phyloP scores from a whole-genome alignment of 2,329 filamentous ascomycete species.

The Eurotiales sp. region DNA sequence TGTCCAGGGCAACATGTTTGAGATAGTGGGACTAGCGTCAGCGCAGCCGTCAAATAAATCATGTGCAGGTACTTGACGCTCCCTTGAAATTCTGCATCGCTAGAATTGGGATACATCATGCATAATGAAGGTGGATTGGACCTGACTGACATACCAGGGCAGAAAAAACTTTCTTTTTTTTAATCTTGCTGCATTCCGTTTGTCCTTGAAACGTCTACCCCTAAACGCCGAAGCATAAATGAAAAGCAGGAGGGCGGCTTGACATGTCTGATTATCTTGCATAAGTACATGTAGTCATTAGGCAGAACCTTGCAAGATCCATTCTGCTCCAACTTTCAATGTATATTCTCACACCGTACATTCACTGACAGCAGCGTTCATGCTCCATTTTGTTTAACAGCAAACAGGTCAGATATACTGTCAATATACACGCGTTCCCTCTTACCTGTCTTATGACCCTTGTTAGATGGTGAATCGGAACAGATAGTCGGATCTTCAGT shows the following conservation, averaged over 20 bases:
- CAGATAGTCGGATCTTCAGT: not conserved
- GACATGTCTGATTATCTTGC: constrained; percentile 8
- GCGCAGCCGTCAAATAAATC: not conserved
- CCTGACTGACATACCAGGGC: not conserved
- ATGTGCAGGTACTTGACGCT: not conserved
- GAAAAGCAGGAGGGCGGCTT: not conserved
- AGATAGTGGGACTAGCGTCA: not conserved
- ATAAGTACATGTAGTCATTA: not conserved
- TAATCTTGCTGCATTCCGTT: not conserved
- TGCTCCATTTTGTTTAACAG: constrained; percentile 28
- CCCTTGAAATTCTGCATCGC: not conserved
- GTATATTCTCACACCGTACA: constrained; percentile 40
- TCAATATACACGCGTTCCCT: constrained; percentile 34
- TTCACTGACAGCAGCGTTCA: constrained; percentile 29
- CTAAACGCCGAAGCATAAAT: not conserved
- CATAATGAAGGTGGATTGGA: not conserved
- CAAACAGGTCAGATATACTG: constrained; percentile 38
- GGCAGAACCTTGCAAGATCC: not conserved
- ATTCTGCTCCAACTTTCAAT: constrained; percentile 22
- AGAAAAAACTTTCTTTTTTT: too few species aligned
- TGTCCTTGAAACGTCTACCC: not conserved
- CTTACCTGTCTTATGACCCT: not conserved
- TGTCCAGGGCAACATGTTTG: not conserved
- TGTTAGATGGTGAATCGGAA: not conserved
- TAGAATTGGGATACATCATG: not conserved